Percentiles rank a stretch among this genome's conserved stretches.
Evolutionary conservation across 176 grass and related monocot genomes (phyloP).

Genomic region (Luzula sylvatica): DNA sequence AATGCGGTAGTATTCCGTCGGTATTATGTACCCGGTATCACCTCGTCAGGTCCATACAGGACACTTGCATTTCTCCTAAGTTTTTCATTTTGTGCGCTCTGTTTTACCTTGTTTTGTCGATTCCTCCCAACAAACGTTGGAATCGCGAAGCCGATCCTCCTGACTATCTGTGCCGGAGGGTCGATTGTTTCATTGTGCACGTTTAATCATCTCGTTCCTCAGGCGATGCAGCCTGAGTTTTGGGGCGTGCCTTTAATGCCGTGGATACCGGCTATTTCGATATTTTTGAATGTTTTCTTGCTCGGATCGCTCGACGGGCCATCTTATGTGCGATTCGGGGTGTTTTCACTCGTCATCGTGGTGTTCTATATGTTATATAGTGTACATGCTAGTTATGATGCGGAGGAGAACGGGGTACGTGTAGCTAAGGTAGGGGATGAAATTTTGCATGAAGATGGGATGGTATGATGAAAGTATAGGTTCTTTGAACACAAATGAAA

Average conservation of each 20-base stretch:
- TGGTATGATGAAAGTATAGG: constrained; percentile 12
- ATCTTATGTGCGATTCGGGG: constrained; percentile 63
- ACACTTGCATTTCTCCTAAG: constrained; percentile 42
- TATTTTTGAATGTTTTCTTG: constrained; percentile 87
- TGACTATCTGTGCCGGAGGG: constrained; percentile 25
- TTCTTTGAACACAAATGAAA: not conserved
- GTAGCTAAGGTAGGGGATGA: constrained; percentile 40
- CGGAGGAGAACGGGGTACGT: constrained; percentile 48
- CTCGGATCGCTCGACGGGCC: constrained; percentile 53
- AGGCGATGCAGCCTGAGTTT: constrained; percentile 42
- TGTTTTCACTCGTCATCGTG: constrained; percentile 45
- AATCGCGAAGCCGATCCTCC: constrained; percentile 20
- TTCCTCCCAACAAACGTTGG: constrained; percentile 21
- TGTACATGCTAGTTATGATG: constrained; percentile 71
- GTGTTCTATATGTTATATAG: constrained; percentile 75
- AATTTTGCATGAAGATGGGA: constrained; percentile 7
- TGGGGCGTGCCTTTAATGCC: constrained; percentile 98
- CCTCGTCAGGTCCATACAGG: constrained; percentile 17
- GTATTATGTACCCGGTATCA: constrained; percentile 29
- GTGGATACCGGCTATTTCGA: constrained; percentile 71
- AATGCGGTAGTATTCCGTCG: constrained; percentile 88
- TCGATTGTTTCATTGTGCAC: constrained; percentile 30
- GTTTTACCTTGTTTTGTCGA: constrained; percentile 63
- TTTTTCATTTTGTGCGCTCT: constrained; percentile 46
- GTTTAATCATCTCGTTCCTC: constrained; percentile 63